Evolutionary conservation across 2,329 filamentous ascomycete species (phyloP).

Genomic region (Trichoderma hamatum): DNA sequence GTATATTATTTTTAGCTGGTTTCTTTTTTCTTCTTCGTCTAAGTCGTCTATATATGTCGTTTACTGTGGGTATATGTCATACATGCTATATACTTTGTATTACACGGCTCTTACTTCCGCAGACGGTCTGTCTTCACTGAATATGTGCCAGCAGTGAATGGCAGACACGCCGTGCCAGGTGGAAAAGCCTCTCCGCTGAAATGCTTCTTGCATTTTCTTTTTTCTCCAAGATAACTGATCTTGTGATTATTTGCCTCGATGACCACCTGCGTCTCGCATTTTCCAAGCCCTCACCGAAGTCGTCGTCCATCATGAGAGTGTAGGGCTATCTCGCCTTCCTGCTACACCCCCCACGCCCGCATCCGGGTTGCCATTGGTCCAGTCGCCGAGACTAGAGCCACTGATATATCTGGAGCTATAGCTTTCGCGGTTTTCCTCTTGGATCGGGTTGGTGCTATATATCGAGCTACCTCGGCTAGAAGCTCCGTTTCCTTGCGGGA

Average conservation of each 20-base stretch:
- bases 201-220: background rate
- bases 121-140: background rate
- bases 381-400: conserved; percentile 51
- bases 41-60: conserved; percentile 8
- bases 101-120: background rate
- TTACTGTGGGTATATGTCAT: conserved; percentile 12
- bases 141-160: background rate
- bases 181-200: background rate
- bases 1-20: background rate
- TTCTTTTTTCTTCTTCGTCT: background rate
- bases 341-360: conserved; percentile 43
- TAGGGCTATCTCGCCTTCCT: conserved; percentile 38
- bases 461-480: conserved; percentile 39
- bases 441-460: conserved; percentile 49
- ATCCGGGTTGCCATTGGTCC: conserved; percentile 58
- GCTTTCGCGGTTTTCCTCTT: conserved; percentile 31
- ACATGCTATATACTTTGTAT: conserved; percentile 3
- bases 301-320: conserved; percentile 16
- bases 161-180: background rate
- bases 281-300: background rate
- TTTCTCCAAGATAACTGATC: background rate
- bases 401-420: conserved; percentile 53
- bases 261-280: background rate
- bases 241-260: background rate
- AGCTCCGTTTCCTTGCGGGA: conserved; percentile 28